Evolutionary conservation across 148 eudicot species (phyloP).

Genomic region (Diospyros kaki): DNA sequence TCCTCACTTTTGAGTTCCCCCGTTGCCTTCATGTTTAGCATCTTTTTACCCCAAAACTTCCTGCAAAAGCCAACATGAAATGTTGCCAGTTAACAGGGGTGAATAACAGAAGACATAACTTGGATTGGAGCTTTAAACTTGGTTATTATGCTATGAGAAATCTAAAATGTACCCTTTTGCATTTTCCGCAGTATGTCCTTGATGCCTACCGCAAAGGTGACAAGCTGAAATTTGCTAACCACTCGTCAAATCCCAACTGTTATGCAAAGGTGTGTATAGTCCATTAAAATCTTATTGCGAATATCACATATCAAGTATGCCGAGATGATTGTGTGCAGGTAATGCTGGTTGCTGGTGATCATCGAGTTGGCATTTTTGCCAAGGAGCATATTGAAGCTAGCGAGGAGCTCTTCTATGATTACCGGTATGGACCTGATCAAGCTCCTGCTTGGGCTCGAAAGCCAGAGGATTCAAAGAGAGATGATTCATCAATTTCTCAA

Average conservation of each 20-base stretch:
- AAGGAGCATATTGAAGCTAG: slow-evolving; percentile 73
- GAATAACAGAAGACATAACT: no score
- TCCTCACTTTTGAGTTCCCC: no score
- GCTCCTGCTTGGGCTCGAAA: slow-evolving; percentile 87
- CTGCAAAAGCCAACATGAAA: no score
- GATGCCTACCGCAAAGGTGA: slow-evolving; percentile 96
- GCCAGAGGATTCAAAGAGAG: slow-evolving; percentile 61
- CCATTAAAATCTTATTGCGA: background rate
- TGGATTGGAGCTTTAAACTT: no score
- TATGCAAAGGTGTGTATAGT: slow-evolving; percentile 62
- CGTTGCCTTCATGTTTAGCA: no score
- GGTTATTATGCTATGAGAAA: no score
- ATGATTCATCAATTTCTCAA: slow-evolving; percentile 41
- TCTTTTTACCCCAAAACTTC: no score
- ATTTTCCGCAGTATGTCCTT: slow-evolving; percentile 68
- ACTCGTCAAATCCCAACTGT: slow-evolving; percentile 90
- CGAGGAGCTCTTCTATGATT: slow-evolving; percentile 87
- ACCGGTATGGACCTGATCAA: slow-evolving; percentile 69
- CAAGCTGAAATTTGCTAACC: slow-evolving; percentile 93
- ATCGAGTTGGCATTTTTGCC: slow-evolving; percentile 93
- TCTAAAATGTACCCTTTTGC: no score
- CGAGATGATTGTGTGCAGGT: slow-evolving; percentile 37
- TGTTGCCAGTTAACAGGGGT: no score
- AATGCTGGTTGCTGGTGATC: slow-evolving; percentile 88
- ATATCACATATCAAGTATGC: background rate